Evolutionary conservation across 805 yeast genomes (phyloP).

Genomic region (Candida pseudoglaebosa): DNA sequence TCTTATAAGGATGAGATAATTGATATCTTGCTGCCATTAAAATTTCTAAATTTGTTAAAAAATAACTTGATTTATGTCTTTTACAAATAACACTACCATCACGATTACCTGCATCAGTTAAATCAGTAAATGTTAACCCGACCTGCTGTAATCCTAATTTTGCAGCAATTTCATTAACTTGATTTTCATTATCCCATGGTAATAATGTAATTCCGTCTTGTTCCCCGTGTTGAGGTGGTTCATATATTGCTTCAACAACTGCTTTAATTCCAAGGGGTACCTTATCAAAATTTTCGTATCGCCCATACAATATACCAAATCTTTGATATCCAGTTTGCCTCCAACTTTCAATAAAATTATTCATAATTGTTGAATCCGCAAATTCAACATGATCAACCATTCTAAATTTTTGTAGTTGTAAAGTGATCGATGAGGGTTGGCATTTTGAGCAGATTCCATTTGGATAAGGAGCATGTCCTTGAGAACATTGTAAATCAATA

Average conservation of each 20-base stretch:
- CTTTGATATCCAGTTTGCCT: conserved; percentile 84
- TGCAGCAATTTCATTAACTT: conserved; percentile 51
- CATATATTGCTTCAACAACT: conserved; percentile 89
- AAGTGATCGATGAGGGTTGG: conserved; percentile 92
- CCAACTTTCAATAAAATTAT: conserved; percentile 89
- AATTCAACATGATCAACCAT: conserved; percentile 98
- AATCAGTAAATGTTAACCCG: conserved; percentile 87
- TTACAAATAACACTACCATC: conserved; percentile 90
- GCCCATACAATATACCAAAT: conserved; percentile 80
- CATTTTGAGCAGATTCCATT: conserved; percentile 92
- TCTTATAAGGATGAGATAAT: conserved; percentile 53
- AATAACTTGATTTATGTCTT: conserved; percentile 88
- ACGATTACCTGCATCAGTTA: conserved; percentile 79
- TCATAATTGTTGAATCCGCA: conserved; percentile 66
- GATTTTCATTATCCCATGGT: conserved; percentile 51
- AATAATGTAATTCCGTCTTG: conserved; percentile 73
- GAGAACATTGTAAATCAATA: conserved; percentile 60
- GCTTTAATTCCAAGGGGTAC: conserved; percentile 94
- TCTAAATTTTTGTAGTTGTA: conserved; percentile 84
- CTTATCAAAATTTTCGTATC: conserved; percentile 69
- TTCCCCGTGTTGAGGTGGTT: conserved; percentile 85
- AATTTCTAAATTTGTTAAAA: conserved; percentile 83
- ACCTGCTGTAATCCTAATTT: conserved; percentile 63
- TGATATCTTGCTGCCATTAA: conserved; percentile 81
- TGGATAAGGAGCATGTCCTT: conserved; percentile 94